phyloP scores from a whole-genome alignment of 345 rosid genomes.

The Pseudoturritis turrita region DNA sequence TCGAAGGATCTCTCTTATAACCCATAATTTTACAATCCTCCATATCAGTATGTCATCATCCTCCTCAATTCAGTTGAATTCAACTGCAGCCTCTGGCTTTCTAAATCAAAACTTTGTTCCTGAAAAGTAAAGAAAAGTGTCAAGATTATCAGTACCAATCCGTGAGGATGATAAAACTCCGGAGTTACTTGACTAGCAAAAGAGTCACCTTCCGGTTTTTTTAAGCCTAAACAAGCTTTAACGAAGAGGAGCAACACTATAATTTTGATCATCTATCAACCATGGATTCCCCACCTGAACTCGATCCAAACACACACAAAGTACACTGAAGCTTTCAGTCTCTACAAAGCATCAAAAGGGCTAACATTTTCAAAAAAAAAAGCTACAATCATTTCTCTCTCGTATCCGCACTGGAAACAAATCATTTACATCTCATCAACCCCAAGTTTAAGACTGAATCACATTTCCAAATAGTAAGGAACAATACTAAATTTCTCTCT shows the following conservation, averaged over 20 bases:
- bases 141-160: background rate
- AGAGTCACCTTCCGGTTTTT: constrained; percentile 8
- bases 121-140: constrained; percentile 23
- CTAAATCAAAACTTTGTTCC: constrained; percentile 94
- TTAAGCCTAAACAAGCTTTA: constrained; percentile 28
- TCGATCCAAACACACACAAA: constrained; percentile 22
- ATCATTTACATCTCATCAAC: constrained; percentile 2
- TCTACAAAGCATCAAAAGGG: background rate
- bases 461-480: background rate
- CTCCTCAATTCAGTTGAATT: constrained; percentile 15
- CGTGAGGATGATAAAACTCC: background rate
- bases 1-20: constrained; percentile 9
- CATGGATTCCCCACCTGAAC: constrained; percentile 34
- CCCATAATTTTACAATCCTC: constrained; percentile 12
- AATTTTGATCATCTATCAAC: constrained; percentile 30
- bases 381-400: background rate
- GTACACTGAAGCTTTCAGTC: constrained; percentile 20
- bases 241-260: constrained; percentile 27
- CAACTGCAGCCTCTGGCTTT: constrained; percentile 17
- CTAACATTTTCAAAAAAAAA: background rate
- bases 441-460: background rate
- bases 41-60: constrained; percentile 21
- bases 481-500: background rate
- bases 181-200: constrained; percentile 15
- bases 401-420: background rate